phyloP scores from a whole-genome alignment of 208 protist species.

The Giardia muris region DNA sequence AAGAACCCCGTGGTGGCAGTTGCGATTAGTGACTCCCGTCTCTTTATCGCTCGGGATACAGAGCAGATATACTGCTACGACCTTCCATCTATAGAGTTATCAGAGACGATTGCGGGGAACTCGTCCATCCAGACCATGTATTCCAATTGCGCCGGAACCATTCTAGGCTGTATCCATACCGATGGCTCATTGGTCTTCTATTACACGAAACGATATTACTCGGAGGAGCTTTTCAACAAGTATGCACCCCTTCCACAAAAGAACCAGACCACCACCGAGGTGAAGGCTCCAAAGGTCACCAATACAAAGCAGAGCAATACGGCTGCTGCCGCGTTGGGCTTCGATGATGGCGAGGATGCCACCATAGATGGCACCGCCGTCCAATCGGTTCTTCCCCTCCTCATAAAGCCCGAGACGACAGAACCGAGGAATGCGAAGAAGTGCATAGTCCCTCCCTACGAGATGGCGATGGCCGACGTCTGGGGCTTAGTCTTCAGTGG shows the following conservation, averaged over 20 bases:
- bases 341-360: background rate
- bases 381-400: too few relatives aligned
- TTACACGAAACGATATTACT: background rate
- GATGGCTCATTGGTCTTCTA: background rate
- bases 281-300: background rate
- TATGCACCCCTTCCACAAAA: background rate
- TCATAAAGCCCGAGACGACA: background rate
- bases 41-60: background rate
- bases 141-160: conserved; percentile 22
- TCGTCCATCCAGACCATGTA: background rate
- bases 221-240: background rate
- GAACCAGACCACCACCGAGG: background rate
- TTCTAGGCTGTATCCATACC: background rate
- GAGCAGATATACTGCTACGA: background rate
- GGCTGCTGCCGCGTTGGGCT: background rate
- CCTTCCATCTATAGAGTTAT: background rate
- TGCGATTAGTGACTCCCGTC: background rate
- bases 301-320: background rate
- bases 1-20: background rate
- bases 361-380: background rate
- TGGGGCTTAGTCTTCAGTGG: conserved; percentile 8
- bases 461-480: background rate
- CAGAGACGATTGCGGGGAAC: background rate
- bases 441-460: background rate
- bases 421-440: too few relatives aligned